These are phyloP conservation scores for Bacterosira constricta DNA, from an alignment of 108 stramenopile genomes.

Conservation along the genomic window DNA sequence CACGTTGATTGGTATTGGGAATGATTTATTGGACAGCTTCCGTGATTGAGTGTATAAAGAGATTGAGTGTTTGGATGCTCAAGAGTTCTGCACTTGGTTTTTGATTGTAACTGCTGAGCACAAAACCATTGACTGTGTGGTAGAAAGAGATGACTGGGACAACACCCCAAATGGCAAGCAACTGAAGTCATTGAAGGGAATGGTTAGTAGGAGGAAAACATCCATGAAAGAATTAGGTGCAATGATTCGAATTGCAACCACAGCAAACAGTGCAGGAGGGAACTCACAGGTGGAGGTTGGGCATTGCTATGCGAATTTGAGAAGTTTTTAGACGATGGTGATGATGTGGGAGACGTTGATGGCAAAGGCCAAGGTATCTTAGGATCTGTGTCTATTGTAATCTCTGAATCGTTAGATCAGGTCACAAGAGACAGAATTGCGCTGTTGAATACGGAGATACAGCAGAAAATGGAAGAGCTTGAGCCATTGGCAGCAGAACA, in stretches of 20 bases:
- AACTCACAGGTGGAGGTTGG: too few species aligned
- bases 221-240: neutral
- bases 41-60: neutral
- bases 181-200: too few species aligned
- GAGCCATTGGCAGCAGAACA: neutral
- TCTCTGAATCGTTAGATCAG: too few species aligned
- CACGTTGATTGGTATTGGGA: neutral
- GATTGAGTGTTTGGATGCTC: neutral
- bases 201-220: neutral
- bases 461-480: neutral
- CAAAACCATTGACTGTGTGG: neutral
- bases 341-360: too few species aligned
- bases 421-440: neutral
- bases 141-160: constrained; percentile 1
- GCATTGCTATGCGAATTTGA: too few species aligned
- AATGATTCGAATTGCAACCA: neutral
- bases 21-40: neutral
- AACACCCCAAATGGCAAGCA: neutral
- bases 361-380: too few species aligned
- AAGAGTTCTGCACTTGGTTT: neutral
- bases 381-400: too few species aligned
- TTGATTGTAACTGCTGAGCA: neutral
- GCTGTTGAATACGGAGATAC: neutral
- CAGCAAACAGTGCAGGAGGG: too few species aligned
- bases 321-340: too few species aligned